Evolutionary conservation across 1,139 yeast species (phyloP), one percentile per base, ranked within the genome.

Genomic region (Sugiyamaella sp.): DNA sequence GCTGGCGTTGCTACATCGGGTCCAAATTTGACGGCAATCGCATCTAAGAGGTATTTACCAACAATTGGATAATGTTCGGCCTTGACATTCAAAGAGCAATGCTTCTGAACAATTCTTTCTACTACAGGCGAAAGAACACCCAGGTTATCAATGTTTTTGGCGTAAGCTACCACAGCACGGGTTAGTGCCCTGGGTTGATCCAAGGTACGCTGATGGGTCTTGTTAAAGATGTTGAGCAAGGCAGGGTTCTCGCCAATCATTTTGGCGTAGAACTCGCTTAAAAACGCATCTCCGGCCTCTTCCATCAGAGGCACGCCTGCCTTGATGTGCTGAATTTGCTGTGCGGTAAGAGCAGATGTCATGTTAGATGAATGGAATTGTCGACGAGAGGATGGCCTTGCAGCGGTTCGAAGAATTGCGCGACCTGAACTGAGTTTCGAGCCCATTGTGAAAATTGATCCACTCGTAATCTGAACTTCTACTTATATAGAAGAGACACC

Each of bases 61-160:
- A 85, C 89, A 58, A 82, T 75, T 16, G 84, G 81, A 62, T 85
- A 85, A 55, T 84, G 88, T 54, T 80, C 85, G 2, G 89, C 81
- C 55, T 70, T 68, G 43, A 85, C 77, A 63, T 80, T 81, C 56
- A 85, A 71, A 46, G 88, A 86, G 57, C 82, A 84, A 61, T 85
- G 90, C 68, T 84, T 85, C 58, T 75, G 76, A 37, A 81, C 86
- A 63, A 85, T 82, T 60, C 81, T 82, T 49, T 77, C 72, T 12
- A 85, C 88, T 59, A 82, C 80, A 1, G 72, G 79, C 12, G 74
- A 63, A 50, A 85, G 73, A 19, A 79, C 82, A 5, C 79, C 71
- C 55, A 85, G 69, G 57, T 84, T 79, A 60, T 85, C 85, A 57
- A 85, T 83, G 66, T 84, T 77, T 62, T 80, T 74, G 9, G 89